Evolutionary conservation across 2,329 filamentous ascomycete genomes (phyloP), one percentile per base, ranked within the genome.

Genomic region (Ophiocordyceps australis): DNA sequence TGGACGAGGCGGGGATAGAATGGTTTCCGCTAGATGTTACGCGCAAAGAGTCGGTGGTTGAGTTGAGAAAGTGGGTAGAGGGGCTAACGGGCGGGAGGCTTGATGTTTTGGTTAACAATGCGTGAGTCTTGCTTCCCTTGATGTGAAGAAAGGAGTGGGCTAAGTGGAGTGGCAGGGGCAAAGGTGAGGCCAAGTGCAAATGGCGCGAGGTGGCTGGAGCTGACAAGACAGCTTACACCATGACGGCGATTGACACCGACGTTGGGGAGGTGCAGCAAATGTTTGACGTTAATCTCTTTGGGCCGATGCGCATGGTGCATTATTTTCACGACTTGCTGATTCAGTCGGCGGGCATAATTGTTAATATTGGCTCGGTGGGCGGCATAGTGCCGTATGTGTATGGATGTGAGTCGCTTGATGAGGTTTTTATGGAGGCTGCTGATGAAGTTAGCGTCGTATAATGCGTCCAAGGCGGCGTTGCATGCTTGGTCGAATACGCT

Each of bases 261-360:
- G 30, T 47, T 3, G 36, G 39, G 2, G 32, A 43, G 8, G 50
- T 44, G 7, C 45, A 42, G 19, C 34, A 32, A 13, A 30, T 57
- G 24, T 56, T 52, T 31, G 51, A 58, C 7, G 40, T 54, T 16
- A 62, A 62, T 31, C 35, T 55, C 17, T 58, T 49, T 39, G 50
- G 47, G 1, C 29, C 41, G 1, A 32, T 41, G 36, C 31, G 30
- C 11, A 35, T 37, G 29, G 34, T 38, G 3, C 30, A 36, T 22
- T 22, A 29, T 12, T 38, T 40, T 15, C 28, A 30, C 15, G 22
- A 22, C 11, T 29, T 36, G 26, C 23, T 40, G 14, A 35, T 40
- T 5, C 28, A 21, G 7, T 30, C 35, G 2, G 22, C 23, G 8
- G 39, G 38, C 14, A 32, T 29, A 7, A 32, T 41, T 17, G 30